A percentile compares a stretch with the other conserved stretches of the same genome.
Evolutionary conservation across 2,329 filamentous ascomycete species (phyloP).

Genomic region (Lachnellula hyalina): DNA sequence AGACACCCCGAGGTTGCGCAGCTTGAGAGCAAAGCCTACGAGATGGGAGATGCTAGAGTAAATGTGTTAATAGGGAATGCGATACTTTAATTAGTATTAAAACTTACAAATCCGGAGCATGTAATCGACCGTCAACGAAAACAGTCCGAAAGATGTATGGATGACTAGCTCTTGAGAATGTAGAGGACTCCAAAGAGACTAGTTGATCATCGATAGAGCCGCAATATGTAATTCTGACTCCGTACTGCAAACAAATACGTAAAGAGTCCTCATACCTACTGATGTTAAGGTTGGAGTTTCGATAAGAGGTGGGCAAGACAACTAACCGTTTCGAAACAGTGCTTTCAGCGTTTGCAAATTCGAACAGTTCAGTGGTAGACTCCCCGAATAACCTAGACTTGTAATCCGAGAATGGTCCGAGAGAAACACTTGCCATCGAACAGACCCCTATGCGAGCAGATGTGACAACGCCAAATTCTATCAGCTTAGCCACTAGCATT

Average conservation of each 20-base stretch:
- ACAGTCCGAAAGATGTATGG: slow-evolving; percentile 95
- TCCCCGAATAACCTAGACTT: slow-evolving; percentile 85
- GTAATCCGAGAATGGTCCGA: slow-evolving; percentile 90
- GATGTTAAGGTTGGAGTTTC: no score
- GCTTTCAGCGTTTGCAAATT: slow-evolving; percentile 80
- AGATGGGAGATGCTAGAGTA: slow-evolving; percentile 67
- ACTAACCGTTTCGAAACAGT: slow-evolving; percentile 63
- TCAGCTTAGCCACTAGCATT: slow-evolving; percentile 88
- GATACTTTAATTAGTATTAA: neutral
- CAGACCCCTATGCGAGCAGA: slow-evolving; percentile 78
- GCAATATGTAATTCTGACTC: slow-evolving; percentile 78
- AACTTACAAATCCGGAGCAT: slow-evolving; percentile 78
- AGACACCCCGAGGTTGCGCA: slow-evolving; percentile 86
- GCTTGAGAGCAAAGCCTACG: slow-evolving; percentile 86
- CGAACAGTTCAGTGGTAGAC: slow-evolving; percentile 89
- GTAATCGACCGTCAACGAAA: slow-evolving; percentile 88
- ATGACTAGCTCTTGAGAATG: slow-evolving; percentile 79
- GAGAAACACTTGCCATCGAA: slow-evolving; percentile 80
- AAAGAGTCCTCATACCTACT: slow-evolving; percentile 64
- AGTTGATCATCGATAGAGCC: slow-evolving; percentile 97
- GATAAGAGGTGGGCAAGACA: no score
- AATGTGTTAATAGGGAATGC: neutral
- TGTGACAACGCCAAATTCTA: slow-evolving; percentile 80
- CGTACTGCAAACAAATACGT: slow-evolving; percentile 68
- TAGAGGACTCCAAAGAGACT: slow-evolving; percentile 88